Conservation (phyloP, 257 asterid species). For the Asclepias syriaca region DNA sequence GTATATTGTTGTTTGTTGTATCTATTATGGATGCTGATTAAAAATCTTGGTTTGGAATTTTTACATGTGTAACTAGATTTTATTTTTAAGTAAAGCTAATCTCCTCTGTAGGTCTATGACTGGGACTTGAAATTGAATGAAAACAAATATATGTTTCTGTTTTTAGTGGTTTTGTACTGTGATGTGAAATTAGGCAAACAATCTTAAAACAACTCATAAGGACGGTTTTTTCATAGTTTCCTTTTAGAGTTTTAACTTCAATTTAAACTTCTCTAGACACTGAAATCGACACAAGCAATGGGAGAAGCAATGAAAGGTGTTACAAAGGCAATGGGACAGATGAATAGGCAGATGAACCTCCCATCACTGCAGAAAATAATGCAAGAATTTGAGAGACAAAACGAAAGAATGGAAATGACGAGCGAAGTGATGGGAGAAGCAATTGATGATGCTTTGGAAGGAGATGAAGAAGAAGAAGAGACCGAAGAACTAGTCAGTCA, state of each 20-base stretch:
- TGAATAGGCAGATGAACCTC: constrained; percentile 98
- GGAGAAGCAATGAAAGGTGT: constrained; percentile 99
- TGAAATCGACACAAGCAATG: constrained; percentile 99
- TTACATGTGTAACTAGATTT: not conserved
- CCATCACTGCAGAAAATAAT: constrained; percentile 91
- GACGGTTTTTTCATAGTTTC: too few species aligned
- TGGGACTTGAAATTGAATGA: not conserved
- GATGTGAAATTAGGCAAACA: not conserved
- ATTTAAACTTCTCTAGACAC: constrained; percentile 43
- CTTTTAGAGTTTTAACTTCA: not conserved
- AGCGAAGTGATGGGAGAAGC: constrained; percentile 99
- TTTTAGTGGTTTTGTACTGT: too few species aligned
- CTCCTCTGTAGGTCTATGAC: too few species aligned
- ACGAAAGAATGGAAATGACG: constrained; percentile 91
- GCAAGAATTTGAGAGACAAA: constrained; percentile 97
- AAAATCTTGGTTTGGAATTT: not conserved
- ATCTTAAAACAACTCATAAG: not conserved
- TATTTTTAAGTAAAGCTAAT: not conserved
- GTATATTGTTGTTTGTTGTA: not conserved
- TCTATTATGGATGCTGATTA: not conserved
- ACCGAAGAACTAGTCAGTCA: constrained; percentile 91
- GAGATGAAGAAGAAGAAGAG: constrained; percentile 98
- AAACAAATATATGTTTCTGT: not conserved
- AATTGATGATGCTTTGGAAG: constrained; percentile 97
- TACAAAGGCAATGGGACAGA: constrained; percentile 97